These are phyloP conservation scores for Grosmannia serpens DNA, from an alignment of 2,329 filamentous ascomycete genomes.

Conservation along the genomic window DNA sequence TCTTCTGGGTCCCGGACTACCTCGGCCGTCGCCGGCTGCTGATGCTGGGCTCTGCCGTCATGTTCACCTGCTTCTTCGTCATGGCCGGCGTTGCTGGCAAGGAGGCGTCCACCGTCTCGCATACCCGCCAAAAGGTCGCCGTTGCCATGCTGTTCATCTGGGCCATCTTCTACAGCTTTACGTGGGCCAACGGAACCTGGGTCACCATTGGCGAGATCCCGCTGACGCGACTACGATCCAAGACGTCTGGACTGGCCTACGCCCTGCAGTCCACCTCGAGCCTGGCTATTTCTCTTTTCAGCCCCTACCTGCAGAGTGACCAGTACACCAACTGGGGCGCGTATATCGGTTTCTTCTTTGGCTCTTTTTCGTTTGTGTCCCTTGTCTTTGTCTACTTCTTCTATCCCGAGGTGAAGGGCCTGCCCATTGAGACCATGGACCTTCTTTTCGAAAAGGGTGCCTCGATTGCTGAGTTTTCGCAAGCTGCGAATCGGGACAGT, in stretches of 20 bases:
- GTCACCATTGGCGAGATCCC: slow-evolving; percentile 4
- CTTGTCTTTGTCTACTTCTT: slow-evolving; percentile 3
- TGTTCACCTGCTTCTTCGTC: slow-evolving; percentile 2
- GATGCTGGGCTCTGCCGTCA: slow-evolving; percentile 1
- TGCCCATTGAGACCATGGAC: background rate
- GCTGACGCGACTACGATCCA: slow-evolving; percentile 2
- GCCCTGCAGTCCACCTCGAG: background rate
- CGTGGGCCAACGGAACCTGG: slow-evolving; percentile 1
- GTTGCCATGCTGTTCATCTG: slow-evolving; percentile 4
- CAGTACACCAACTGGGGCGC: slow-evolving; percentile 4
- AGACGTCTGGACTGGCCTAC: slow-evolving; percentile 3
- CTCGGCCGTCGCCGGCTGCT: background rate
- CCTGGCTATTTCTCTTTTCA: slow-evolving; percentile 1
- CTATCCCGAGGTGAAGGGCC: slow-evolving; percentile 3
- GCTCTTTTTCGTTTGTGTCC: background rate
- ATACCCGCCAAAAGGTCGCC: background rate
- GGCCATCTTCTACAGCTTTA: slow-evolving; percentile 3
- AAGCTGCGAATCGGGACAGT: background rate
- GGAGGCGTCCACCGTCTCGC: background rate
- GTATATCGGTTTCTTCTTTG: slow-evolving; percentile 3
- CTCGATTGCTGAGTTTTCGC: background rate
- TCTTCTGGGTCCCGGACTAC: slow-evolving; percentile 3
- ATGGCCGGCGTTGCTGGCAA: slow-evolving; percentile 3
- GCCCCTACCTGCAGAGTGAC: slow-evolving; percentile 2
- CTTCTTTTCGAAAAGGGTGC: background rate